Base-by-base conservation (phyloP, 2,329 filamentous ascomycete genomes). In the Tolypocladium ovalisporum region DNA sequence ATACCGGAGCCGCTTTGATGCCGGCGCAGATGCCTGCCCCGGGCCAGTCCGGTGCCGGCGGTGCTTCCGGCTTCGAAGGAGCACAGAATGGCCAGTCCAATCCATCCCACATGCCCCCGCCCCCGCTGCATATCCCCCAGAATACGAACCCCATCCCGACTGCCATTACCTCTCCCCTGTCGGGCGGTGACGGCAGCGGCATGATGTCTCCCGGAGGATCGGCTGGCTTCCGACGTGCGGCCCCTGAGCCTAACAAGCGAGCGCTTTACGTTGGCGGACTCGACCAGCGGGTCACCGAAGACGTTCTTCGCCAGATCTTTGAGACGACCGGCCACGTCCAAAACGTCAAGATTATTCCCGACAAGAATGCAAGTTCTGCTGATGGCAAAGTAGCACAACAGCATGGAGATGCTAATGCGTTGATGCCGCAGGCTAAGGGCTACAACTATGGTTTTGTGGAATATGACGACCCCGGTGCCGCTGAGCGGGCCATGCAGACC, bases 371-470 rank as follows among this genome's bases (percentile, higher is more conserved):
- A 78, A 83, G 90, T 85, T 54, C 15, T 29, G 39, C 27, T 15
- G 27, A 24, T 8, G 32, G 47, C 6, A 13, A 32, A 15, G 27
- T 29, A 17, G 34, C 29, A 32, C 36, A 4, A 34, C 36, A 24
- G 47, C 56, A 35, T n/a, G 49, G 49, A 10, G 37, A 56, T 40
- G 54, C 57, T 59, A 53, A 60, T 40, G 55, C 58, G 54, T 51
- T 36, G n/a, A 24, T n/a, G 24, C 44, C 29, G 39, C 75, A 96
- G 84, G 88, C 87, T 65, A 96, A 97, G 81, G 94, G 94, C 53
- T 95, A 90, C 80, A 99, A 99, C 79, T 99, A 99, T 75, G 94
- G 94, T 29, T 99, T 99, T 70, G 89, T 99, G 63, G 94, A 99
- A 74, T 99, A 97, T 74, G 94, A 99, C 73, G 94, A 99, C 72